Evolutionary conservation across 257 asterid genomes (phyloP).

Genomic region (Solanum gandarillasii): DNA sequence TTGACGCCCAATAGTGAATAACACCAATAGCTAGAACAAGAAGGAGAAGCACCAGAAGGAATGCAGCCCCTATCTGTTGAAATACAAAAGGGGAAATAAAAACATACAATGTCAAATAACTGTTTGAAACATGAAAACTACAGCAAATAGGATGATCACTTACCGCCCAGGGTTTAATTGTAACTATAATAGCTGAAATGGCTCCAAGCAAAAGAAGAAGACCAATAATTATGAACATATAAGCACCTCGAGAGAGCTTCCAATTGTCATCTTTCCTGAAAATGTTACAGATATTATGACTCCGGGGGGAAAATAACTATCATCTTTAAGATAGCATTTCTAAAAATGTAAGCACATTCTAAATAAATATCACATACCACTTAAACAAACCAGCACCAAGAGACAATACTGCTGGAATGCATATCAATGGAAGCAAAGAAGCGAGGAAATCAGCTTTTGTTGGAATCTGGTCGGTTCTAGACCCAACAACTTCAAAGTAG

Average conservation of each 20-base stretch:
- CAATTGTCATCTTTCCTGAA: constrained; percentile 98
- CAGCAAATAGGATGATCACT: constrained; percentile 18
- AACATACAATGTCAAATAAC: constrained; percentile 5
- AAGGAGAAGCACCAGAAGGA: constrained; percentile 83
- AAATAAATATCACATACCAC: constrained; percentile 48
- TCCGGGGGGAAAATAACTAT: neutral
- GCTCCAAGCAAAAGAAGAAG: constrained; percentile 82
- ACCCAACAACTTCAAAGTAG: constrained; percentile 64
- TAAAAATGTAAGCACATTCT: constrained; percentile 6
- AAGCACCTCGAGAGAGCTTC: constrained; percentile 87
- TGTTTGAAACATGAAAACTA: neutral
- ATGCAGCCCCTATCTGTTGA: constrained; percentile 88
- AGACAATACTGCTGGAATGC: constrained; percentile 84
- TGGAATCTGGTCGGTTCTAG: constrained; percentile 73
- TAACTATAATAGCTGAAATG: constrained; percentile 73
- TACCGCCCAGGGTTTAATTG: constrained; percentile 83
- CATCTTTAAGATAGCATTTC: neutral
- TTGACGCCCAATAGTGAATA: constrained; percentile 96
- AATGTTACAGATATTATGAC: constrained; percentile 5
- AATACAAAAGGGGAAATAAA: constrained; percentile 1
- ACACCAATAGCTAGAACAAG: constrained; percentile 89
- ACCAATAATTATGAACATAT: constrained; percentile 61
- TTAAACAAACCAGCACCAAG: constrained; percentile 82
- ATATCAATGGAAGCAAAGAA: constrained; percentile 87
- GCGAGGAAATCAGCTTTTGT: constrained; percentile 85